phyloP scores from a whole-genome alignment of 257 asterid species.

The Plantago major region DNA sequence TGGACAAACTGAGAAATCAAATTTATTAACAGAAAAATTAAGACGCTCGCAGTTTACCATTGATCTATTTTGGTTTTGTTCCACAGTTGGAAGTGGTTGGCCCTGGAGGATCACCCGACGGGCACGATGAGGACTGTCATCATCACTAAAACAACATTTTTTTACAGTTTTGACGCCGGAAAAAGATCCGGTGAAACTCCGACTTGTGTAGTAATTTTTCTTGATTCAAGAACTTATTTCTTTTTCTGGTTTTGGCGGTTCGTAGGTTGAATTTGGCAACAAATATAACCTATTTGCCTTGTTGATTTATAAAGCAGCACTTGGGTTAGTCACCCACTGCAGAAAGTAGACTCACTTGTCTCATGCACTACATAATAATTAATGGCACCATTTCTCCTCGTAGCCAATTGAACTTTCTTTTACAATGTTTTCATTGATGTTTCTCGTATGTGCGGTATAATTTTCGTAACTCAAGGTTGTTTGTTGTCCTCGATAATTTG shows the following conservation, averaged over 20 bases:
- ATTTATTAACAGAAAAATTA: too few relatives aligned
- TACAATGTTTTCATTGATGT: too few relatives aligned
- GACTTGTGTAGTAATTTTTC: constrained; percentile 40
- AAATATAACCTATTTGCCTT: constrained; percentile 25
- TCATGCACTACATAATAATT: constrained; percentile 43
- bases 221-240: constrained; percentile 32
- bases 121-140: constrained; percentile 42
- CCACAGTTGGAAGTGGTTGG: constrained; percentile 90
- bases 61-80: not conserved
- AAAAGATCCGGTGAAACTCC: constrained; percentile 38
- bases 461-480: too few relatives aligned
- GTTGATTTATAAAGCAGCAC: constrained; percentile 13
- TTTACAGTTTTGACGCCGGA: constrained; percentile 37
- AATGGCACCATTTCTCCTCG: constrained; percentile 24
- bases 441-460: too few relatives aligned
- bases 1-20: too few relatives aligned
- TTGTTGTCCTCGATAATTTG: too few relatives aligned
- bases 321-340: constrained; percentile 26
- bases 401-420: not conserved
- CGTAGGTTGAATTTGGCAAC: constrained; percentile 42
- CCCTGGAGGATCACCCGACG: constrained; percentile 83
- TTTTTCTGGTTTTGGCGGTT: constrained; percentile 32
- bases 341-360: constrained; percentile 21
- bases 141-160: constrained; percentile 39
- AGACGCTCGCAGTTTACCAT: too few relatives aligned